Base-by-base conservation (phyloP, 2,329 filamentous ascomycete genomes). In the Talaromyces piceae region DNA sequence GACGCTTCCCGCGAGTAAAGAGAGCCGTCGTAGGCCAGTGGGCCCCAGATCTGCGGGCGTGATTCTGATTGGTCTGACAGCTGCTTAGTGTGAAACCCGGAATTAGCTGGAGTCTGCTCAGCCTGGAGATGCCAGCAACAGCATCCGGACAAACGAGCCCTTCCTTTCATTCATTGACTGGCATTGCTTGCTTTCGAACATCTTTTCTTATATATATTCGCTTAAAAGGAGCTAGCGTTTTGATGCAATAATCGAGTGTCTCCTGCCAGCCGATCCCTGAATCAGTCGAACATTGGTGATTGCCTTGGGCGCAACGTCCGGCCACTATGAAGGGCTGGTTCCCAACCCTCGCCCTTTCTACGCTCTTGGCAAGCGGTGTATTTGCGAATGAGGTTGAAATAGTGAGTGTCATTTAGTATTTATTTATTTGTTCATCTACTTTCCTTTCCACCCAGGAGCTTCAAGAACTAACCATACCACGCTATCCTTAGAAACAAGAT, bases 401-500 rank as follows among this genome's bases (percentile, higher is more conserved):
- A 59, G 73, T 76, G 59, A 56, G 67, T 45, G n/a, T n/a, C n/a
- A n/a, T n/a, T n/a, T n/a, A n/a, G n/a, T n/a, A n/a, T n/a, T n/a
- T n/a, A n/a, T n/a, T n/a, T n/a, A n/a, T n/a, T n/a, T n/a, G n/a
- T n/a, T n/a, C n/a, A n/a, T 13, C 18, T 28, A 11, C 13, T n/a
- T 28, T 4, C 30, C 11, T 45, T 25, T 31, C 45, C 16, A 16
- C 30, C n/a, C 39, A 41, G 46, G 23, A 25, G n/a, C 27, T 51
- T 12, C 12, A 26, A 22, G 49, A 11, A 53, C 26, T 23, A 39
- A 46, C 9, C 7, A 9, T 41, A 12, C 20, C 16, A 16, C 12
- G 37, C 20, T 39, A 39, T n/a, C 22, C 26, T 16, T 57, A 94
- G 88, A 85, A 88, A 67, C 79, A 93, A 66, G 81, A 83, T 50